A percentile compares a stretch with the other conserved stretches of the same genome.
Evolutionary conservation across 768 basidiomycete species (phyloP).

Genomic region (Strobilomyces dryophilus): DNA sequence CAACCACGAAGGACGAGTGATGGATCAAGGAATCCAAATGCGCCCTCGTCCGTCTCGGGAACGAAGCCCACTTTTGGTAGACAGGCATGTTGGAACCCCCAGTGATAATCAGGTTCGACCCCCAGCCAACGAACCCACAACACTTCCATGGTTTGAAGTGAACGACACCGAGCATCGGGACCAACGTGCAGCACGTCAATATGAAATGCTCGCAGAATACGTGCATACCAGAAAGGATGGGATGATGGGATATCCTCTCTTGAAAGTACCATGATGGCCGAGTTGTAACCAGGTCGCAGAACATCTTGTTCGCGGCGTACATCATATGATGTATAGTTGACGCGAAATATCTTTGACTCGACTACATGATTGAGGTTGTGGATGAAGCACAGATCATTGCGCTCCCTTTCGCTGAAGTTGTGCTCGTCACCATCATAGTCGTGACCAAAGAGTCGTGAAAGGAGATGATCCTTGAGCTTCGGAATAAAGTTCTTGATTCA

Average conservation of each 20-base stretch:
- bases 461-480: not conserved
- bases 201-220: conserved; percentile 20
- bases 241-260: conserved; percentile 5
- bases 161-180: not conserved
- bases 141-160: conserved; percentile 13
- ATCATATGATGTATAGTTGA: not conserved
- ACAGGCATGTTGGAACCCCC: conserved; percentile 7
- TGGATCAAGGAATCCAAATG: conserved; percentile 10
- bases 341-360: not conserved
- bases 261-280: conserved; percentile 19
- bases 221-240: conserved; percentile 23
- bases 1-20: conserved; percentile 14
- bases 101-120: conserved; percentile 1
- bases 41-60: conserved; percentile 1
- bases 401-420: not conserved
- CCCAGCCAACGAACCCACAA: conserved; percentile 13
- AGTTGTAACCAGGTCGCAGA: conserved; percentile 15
- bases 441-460: not conserved
- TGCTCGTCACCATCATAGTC: not conserved
- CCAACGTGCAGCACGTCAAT: conserved; percentile 9
- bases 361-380: not conserved
- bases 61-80: conserved; percentile 23
- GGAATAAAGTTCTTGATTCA: not conserved
- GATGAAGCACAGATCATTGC: not conserved
- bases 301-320: not conserved